phyloP scores from a whole-genome alignment of 2,329 filamentous ascomycete genomes.

The Fusarium scirpi region DNA sequence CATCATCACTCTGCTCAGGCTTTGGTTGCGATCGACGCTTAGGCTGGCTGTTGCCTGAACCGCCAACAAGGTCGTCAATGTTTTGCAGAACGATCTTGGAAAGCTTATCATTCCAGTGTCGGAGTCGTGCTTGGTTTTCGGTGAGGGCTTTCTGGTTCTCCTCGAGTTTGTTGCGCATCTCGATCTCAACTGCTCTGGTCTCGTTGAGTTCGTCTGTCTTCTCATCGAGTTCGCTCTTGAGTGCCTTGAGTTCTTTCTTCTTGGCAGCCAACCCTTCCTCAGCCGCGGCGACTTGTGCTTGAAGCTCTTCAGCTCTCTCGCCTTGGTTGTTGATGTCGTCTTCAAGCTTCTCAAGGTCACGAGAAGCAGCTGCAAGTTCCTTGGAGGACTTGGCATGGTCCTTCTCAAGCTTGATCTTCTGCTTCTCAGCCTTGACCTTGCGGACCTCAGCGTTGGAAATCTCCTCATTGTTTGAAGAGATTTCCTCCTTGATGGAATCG shows the following conservation, averaged over 20 bases:
- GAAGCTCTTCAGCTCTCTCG: conserved; percentile 78
- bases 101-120: conserved; percentile 92
- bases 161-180: conserved; percentile 98
- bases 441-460: conserved; percentile 88
- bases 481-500: conserved; percentile 87
- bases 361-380: conserved; percentile 78
- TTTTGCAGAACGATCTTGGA: conserved; percentile 86
- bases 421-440: conserved; percentile 94
- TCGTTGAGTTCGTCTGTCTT: conserved; percentile 89
- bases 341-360: conserved; percentile 82
- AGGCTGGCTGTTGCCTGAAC: conserved; percentile 46
- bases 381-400: conserved; percentile 81
- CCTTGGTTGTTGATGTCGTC: conserved; percentile 82
- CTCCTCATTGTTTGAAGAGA: conserved; percentile 82
- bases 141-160: conserved; percentile 90
- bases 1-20: conserved; percentile 45
- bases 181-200: conserved; percentile 89
- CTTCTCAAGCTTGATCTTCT: conserved; percentile 87
- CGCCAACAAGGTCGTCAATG: conserved; percentile 73
- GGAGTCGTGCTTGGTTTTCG: conserved; percentile 86
- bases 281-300: conserved; percentile 81
- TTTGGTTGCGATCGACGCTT: conserved; percentile 45
- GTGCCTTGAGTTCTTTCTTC: conserved; percentile 80
- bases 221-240: conserved; percentile 89
- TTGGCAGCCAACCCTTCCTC: conserved; percentile 81